Conservation (phyloP, 1,284 basidiomycete genomes). For the Volvariella volvacea region DNA sequence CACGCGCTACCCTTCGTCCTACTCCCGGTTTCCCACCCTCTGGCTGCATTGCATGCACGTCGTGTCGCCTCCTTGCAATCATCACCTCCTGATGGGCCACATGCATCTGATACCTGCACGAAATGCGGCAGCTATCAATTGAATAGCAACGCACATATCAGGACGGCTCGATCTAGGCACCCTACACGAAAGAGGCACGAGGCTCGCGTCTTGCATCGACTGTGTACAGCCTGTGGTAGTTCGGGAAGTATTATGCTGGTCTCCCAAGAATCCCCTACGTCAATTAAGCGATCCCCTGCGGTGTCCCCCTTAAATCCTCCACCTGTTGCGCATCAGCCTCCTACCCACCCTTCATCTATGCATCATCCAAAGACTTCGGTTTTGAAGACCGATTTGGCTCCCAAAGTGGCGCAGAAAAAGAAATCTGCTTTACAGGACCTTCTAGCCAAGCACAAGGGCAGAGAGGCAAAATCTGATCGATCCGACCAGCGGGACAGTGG, state of each 20-base stretch:
- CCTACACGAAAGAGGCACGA: constrained; percentile 5
- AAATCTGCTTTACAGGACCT: constrained; percentile 10
- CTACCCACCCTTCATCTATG: too few relatives aligned
- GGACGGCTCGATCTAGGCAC: constrained; percentile 6
- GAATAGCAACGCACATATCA: constrained; percentile 16
- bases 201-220: constrained; percentile 11
- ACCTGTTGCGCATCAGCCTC: constrained; percentile 11
- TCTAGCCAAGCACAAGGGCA: neutral
- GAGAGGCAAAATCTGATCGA: neutral
- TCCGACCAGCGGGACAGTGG: too few relatives aligned
- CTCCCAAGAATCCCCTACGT: neutral
- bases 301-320: constrained; percentile 9
- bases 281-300: neutral
- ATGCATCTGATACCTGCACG: constrained; percentile 32
- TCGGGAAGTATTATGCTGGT: constrained; percentile 9
- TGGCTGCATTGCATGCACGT: constrained; percentile 55
- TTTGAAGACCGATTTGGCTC: too few relatives aligned
- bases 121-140: constrained; percentile 43
- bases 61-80: constrained; percentile 17
- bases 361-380: too few relatives aligned
- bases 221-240: constrained; percentile 17
- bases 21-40: constrained; percentile 40
- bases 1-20: constrained; percentile 39
- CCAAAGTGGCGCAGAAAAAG: constrained; percentile 15
- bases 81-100: constrained; percentile 6